Base-by-base conservation (phyloP, 768 basidiomycete species). In the Tubosaeta sp. region DNA sequence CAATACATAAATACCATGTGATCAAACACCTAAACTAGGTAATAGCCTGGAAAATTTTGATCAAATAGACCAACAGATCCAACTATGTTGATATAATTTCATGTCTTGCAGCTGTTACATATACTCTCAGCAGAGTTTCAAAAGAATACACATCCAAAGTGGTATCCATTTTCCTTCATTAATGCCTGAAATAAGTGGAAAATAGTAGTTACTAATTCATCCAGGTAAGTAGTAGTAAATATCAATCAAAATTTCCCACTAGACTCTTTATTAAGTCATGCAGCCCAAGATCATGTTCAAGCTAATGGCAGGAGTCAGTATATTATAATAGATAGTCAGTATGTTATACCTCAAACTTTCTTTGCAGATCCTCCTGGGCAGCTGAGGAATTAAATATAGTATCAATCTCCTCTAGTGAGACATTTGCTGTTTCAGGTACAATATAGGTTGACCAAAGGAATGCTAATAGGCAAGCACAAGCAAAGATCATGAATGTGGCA, bases 381-480 rank as follows among this genome's bases (percentile, higher is more conserved):
- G 74, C 81, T n/a, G 76, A 71, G 1, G 80, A 79, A 35, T 72
- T 73, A 59, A 90, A 90, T 11, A 89, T 68, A 7, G 67, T 73
- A 60, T 91, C 88, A 43, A 90, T 82, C 62, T 88, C 87, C 57
- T 91, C 89, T 1, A 90, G 67, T 7, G 87, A 81, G 4, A 88
- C 71, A 52, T 84, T 83, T 24, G 86, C 86, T 13, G 88, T 91
- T 69, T 91, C 88, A 3, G 87, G 89, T 0, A 91, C 82, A 52
- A 69, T 48, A 52, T 80, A 74, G 5, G 80, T 85, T 24, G 84
- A 74, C 88, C 89, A 91, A 36, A 89, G 54, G 55, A 86, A 86
- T 0, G 81, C 87, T 11, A 75, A 55, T 46, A 81, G 75, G 61
- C 86, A 90, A 3, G 87, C 82, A 12, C 70, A 64, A 0, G 82